Evolutionary conservation across 2,329 filamentous ascomycete species (phyloP).

Genomic region (Phaeomoniella chlamydospora): DNA sequence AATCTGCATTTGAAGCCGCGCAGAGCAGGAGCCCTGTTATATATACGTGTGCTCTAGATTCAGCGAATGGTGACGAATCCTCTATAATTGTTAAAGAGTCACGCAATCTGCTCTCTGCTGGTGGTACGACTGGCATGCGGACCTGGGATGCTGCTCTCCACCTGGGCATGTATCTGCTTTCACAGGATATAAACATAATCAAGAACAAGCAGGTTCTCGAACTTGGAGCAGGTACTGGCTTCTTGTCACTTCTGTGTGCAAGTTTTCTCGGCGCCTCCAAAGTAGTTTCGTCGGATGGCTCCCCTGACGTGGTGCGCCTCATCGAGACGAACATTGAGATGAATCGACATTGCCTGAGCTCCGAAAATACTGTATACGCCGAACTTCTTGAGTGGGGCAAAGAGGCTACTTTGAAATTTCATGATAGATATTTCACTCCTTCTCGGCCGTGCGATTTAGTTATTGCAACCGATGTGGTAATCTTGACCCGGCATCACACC

Average conservation of each 20-base stretch:
- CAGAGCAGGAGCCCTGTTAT: constrained; percentile 33
- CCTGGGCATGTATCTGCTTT: constrained; percentile 44
- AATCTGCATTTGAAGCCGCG: constrained; percentile 49
- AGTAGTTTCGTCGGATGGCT: constrained; percentile 49
- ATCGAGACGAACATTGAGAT: constrained; percentile 21
- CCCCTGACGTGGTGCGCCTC: constrained; percentile 25
- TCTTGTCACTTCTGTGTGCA: constrained; percentile 49
- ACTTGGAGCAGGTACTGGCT: constrained; percentile 52
- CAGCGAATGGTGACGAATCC: constrained; percentile 5
- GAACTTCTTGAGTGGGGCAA: neutral
- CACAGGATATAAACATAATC: constrained; percentile 29
- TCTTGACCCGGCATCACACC: too few relatives aligned
- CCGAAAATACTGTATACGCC: neutral
- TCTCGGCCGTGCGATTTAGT: neutral
- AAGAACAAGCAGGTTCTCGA: constrained; percentile 43
- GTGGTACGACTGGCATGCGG: constrained; percentile 48
- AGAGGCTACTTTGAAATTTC: neutral
- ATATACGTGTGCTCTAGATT: constrained; percentile 8
- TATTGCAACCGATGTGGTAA: constrained; percentile 1
- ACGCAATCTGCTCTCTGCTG: constrained; percentile 9
- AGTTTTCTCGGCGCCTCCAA: constrained; percentile 39
- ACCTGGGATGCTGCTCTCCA: constrained; percentile 58
- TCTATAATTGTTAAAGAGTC: constrained; percentile 11
- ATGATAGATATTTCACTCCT: neutral
- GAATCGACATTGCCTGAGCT: constrained; percentile 14